Evolutionary conservation across 164 flowering plant genomes (phyloP), one percentile per base, ranked within the genome.

Genomic region (Stephania yunnanensis): DNA sequence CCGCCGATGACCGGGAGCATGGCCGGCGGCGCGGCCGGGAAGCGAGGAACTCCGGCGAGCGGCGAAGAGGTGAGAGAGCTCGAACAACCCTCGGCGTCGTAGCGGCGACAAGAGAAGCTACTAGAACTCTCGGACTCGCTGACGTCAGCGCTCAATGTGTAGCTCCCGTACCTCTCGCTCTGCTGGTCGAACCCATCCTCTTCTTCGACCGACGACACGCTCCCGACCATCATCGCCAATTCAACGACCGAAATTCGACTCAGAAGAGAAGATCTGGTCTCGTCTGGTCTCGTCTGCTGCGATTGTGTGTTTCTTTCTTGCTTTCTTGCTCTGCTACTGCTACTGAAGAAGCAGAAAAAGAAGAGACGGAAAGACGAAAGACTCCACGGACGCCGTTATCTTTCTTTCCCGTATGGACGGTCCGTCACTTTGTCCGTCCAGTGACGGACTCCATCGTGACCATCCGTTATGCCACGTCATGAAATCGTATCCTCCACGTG

Each of bases 41-140:
- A 82, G 29, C 67, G 58, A 48, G 75, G 81, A 69, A 31, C 69
- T 3, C 66, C 79, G 15, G 50, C 73, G 17, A 72, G 75, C 19
- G 88, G 75, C 20, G 88, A 82, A n/a, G 87, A 78, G 8, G 82
- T 65, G 10, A 76, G 25, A 44, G 88, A 85, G 66, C 74, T 78
- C 13, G 87, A 84, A 76, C 82, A 81, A 1, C 76, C 86, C 2
- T 73, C 82, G 8, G 20, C 74, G 73, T 61, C 83, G 50, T 73
- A 78, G 0, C 80, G 80, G 48, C 74, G 74, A 44, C 81, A 78
- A 42, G 87, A 81, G 67, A 80, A 84, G 48, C 87, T 75, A 70
- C 84, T 82, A 12, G 82, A 83, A 68, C 89, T 87, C 82, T 90
- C 94, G 29, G 89, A 87, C 77, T 87, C 94, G 76, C 94, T 90